phyloP scores from a whole-genome alignment of 2,329 filamentous ascomycete genomes.

The Aureobasidium pullulans region DNA sequence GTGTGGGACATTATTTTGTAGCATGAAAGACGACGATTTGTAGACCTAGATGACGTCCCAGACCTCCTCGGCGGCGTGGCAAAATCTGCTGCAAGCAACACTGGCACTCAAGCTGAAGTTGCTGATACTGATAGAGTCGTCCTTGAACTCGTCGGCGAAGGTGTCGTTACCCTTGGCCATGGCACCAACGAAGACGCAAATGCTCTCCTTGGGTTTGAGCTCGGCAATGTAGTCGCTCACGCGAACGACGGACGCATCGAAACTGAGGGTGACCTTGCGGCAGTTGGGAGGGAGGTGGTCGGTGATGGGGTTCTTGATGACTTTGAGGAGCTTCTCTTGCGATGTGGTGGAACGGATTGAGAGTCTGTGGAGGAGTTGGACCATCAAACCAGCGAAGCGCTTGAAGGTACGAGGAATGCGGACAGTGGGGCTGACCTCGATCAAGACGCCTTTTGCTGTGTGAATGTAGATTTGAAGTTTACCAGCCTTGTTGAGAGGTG shows the following conservation, averaged over 20 bases:
- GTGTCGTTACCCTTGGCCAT: conserved; percentile 97
- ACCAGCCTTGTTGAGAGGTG: conserved; percentile 96
- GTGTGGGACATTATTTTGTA: neutral
- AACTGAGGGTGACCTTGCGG: conserved; percentile 94
- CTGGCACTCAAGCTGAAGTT: conserved; percentile 96
- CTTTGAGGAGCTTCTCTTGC: conserved; percentile 92
- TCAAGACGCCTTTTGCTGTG: conserved; percentile 92
- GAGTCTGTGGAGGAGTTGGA: conserved; percentile 89
- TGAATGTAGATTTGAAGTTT: conserved; percentile 98
- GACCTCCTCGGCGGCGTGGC: conserved; percentile 91
- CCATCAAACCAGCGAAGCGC: conserved; percentile 97
- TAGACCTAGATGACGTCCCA: conserved; percentile 80
- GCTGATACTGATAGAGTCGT: conserved; percentile 97
- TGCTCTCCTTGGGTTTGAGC: conserved; percentile 75
- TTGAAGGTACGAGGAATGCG: conserved; percentile 98
- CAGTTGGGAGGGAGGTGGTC: conserved; percentile 95
- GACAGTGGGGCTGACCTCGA: conserved; percentile 96
- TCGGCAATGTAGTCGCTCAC: conserved; percentile 82
- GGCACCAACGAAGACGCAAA: conserved; percentile 94
- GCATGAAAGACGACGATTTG: neutral
- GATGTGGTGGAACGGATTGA: conserved; percentile 95
- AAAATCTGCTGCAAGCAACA: conserved; percentile 99
- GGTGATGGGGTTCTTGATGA: conserved; percentile 96
- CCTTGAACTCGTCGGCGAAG: conserved; percentile 89
- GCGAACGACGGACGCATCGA: conserved; percentile 79